A percentile compares a stretch with the other conserved stretches of the same genome.
These are phyloP conservation scores for Tillandsia leiboldiana DNA, from an alignment of 176 grass and related monocot species.

Conservation along the genomic window DNA sequence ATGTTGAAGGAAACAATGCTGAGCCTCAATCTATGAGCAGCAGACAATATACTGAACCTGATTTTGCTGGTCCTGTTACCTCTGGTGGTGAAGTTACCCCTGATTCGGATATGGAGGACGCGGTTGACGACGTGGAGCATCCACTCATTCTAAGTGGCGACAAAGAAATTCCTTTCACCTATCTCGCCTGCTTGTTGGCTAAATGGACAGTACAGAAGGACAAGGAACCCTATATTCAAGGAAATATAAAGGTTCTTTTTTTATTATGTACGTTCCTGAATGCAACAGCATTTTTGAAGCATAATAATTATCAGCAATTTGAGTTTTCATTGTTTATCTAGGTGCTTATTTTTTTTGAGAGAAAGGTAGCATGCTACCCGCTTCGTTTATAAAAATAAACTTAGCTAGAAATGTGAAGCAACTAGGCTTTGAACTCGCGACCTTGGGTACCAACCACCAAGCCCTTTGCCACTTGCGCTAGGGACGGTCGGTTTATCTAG, in stretches of 20 bases:
- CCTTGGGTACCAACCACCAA: no score
- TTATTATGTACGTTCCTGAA: slow-evolving; percentile 12
- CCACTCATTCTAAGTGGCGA: slow-evolving; percentile 42
- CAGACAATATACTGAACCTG: slow-evolving; percentile 14
- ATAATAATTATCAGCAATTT: background rate
- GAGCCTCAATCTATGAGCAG: slow-evolving; percentile 15
- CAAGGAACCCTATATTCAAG: slow-evolving; percentile 41
- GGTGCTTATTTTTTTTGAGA: background rate
- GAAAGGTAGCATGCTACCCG: no score
- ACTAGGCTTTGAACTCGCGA: no score
- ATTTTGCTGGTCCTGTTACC: slow-evolving; percentile 11
- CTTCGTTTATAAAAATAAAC: no score
- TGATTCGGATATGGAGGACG: slow-evolving; percentile 26
- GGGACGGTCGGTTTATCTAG: background rate
- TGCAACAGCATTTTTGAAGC: background rate
- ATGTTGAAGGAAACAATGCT: slow-evolving; percentile 16
- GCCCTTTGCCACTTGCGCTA: no score
- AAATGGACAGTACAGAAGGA: slow-evolving; percentile 46
- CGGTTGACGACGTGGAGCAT: slow-evolving; percentile 24
- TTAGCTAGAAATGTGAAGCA: no score
- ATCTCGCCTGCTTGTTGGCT: slow-evolving; percentile 47
- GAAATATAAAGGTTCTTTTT: slow-evolving; percentile 71
- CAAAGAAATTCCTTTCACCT: slow-evolving; percentile 56
- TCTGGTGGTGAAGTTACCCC: slow-evolving; percentile 20
- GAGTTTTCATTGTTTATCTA: background rate